phyloP scores from a whole-genome alignment of 495 filamentous ascomycete species.

The Aspergillus egyptiacus region DNA sequence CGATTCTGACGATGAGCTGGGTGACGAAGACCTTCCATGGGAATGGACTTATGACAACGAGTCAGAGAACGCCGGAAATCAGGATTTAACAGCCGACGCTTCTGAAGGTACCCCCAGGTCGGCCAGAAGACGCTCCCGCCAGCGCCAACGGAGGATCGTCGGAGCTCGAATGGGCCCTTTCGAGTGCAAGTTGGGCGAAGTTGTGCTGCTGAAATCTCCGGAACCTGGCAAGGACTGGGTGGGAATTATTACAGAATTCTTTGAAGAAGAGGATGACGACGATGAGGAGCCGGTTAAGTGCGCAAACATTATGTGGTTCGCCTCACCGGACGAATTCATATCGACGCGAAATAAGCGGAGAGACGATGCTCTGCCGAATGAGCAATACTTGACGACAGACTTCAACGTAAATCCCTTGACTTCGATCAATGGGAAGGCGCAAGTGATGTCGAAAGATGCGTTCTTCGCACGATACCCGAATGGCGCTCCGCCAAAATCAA shows the following conservation, averaged over 20 bases:
- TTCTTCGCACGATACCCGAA: conserved; percentile 66
- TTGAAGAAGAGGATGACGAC: conserved; percentile 54
- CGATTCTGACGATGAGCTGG: conserved; percentile 89
- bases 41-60: conserved; percentile 74
- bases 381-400: conserved; percentile 82
- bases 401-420: conserved; percentile 81
- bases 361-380: conserved; percentile 76
- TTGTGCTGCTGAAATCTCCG: conserved; percentile 79
- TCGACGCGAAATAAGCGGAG: conserved; percentile 72
- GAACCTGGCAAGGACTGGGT: conserved; percentile 81
- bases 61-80: conserved; percentile 20
- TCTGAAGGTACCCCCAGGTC: conserved; percentile 33
- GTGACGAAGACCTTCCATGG: conserved; percentile 80
- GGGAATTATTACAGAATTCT: conserved; percentile 76
- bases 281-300: conserved; percentile 48
- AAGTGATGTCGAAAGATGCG: conserved; percentile 61
- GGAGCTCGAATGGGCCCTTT: conserved; percentile 85
- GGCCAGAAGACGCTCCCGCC: conserved; percentile 28
- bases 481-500: conserved; percentile 67
- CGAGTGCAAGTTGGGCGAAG: conserved; percentile 73
- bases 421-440: conserved; percentile 85
- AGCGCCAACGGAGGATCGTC: conserved; percentile 49
- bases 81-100: conserved; percentile 18
- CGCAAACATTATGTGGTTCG: conserved; percentile 88
- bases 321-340: conserved; percentile 78